phyloP scores from a whole-genome alignment of 148 eudicot genomes.

The Nepenthes mirabilis region DNA sequence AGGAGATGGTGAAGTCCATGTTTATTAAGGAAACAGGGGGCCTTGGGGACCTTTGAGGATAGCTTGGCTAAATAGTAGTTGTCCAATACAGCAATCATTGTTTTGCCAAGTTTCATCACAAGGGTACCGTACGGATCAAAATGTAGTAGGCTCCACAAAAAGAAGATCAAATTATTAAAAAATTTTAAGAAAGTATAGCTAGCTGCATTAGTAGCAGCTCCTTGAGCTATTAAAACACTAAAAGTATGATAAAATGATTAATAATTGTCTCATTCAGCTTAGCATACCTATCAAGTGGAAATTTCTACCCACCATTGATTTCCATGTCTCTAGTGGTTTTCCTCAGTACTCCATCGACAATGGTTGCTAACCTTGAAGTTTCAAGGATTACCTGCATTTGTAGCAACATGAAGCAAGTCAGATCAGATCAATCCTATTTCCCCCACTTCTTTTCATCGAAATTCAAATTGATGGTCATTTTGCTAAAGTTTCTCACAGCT shows the following conservation, averaged over 20 bases:
- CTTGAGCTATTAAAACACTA: slow-evolving; percentile 24
- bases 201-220: slow-evolving; percentile 4
- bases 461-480: no score
- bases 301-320: slow-evolving; percentile 62
- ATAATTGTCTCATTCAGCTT: not conserved
- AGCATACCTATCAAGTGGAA: not conserved
- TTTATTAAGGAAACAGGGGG: no score
- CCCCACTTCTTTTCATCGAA: no score
- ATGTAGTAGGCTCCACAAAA: slow-evolving; percentile 39
- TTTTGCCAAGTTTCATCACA: no score
- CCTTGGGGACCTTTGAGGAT: no score
- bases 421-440: not conserved
- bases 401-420: not conserved
- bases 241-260: not conserved
- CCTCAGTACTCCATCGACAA: slow-evolving; percentile 93
- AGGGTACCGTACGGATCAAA: slow-evolving; percentile 60
- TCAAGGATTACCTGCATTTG: slow-evolving; percentile 77
- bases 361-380: slow-evolving; percentile 91
- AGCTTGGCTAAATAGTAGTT: no score
- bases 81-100: no score
- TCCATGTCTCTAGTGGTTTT: slow-evolving; percentile 93
- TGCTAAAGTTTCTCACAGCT: slow-evolving; percentile 49
- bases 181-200: slow-evolving; percentile 2
- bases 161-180: slow-evolving; percentile 13
- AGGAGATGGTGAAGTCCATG: not conserved